Conservation (phyloP, 306 rosid species). For the Cucumis melo region DNA sequence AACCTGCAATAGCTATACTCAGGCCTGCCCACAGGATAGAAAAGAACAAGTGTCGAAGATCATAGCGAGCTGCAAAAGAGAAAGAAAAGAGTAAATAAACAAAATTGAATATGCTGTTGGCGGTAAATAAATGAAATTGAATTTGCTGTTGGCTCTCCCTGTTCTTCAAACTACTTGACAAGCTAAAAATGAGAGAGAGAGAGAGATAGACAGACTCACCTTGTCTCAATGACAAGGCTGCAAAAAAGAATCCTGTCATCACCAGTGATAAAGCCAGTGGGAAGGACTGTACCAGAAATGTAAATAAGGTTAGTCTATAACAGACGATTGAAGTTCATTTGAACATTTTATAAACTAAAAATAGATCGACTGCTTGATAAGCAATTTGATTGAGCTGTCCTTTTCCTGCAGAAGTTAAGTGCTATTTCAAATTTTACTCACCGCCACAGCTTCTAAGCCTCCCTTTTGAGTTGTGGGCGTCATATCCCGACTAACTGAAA, state of each 20-base stretch:
- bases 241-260: constrained; percentile 62
- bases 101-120: not conserved
- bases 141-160: too few relatives aligned
- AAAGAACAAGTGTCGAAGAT: constrained; percentile 67
- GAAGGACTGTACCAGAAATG: constrained; percentile 54
- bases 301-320: not conserved
- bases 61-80: constrained; percentile 48
- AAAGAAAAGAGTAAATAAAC: not conserved
- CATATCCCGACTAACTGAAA: constrained; percentile 60
- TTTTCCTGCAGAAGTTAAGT: not conserved
- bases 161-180: not conserved
- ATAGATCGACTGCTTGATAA: not conserved
- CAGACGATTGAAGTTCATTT: not conserved
- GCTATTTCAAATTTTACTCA: constrained; percentile 28
- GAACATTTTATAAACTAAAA: not conserved
- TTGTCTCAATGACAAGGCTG: constrained; percentile 74
- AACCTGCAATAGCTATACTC: constrained; percentile 61
- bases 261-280: constrained; percentile 70
- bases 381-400: not conserved
- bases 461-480: constrained; percentile 57
- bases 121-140: not conserved
- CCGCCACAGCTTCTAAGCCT: constrained; percentile 91
- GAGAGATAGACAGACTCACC: constrained; percentile 33
- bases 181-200: not conserved
- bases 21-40: constrained; percentile 77